phyloP scores from a whole-genome alignment of 1,284 basidiomycete species.

The Marasmius oreades region DNA sequence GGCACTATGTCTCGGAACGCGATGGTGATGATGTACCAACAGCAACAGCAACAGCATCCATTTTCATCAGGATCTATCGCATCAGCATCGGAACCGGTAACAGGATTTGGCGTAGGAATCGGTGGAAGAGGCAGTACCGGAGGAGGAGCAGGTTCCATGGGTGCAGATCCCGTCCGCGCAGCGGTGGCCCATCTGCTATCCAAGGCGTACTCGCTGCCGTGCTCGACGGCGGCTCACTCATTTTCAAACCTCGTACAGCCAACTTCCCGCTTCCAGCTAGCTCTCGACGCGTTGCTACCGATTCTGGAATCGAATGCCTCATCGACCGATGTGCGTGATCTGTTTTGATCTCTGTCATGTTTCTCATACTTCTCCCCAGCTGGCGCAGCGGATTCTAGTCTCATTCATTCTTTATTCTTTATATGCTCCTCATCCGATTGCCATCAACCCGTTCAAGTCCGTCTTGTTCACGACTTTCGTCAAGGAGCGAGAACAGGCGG shows the following conservation, averaged over 20 bases:
- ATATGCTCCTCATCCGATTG: slow-evolving; percentile 71
- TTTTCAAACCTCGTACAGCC: slow-evolving; percentile 71
- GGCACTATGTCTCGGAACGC: not conserved
- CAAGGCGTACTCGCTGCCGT: slow-evolving; percentile 61
- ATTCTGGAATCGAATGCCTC: slow-evolving; percentile 50
- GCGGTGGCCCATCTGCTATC: slow-evolving; percentile 62
- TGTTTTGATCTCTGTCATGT: not conserved
- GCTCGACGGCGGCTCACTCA: slow-evolving; percentile 68
- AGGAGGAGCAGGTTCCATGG: too few relatives aligned
- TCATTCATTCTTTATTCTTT: slow-evolving; percentile 73
- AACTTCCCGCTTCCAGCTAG: slow-evolving; percentile 69
- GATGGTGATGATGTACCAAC: slow-evolving; percentile 3
- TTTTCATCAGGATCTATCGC: not conserved
- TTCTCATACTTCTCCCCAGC: slow-evolving; percentile 32
- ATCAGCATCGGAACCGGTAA: not conserved
- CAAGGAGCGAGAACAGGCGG: slow-evolving; percentile 59
- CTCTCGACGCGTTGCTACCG: slow-evolving; percentile 72
- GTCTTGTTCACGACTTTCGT: slow-evolving; percentile 61
- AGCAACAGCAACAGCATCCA: not conserved
- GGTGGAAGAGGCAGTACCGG: too few relatives aligned
- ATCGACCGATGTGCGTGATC: slow-evolving; percentile 43
- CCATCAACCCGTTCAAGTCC: slow-evolving; percentile 74
- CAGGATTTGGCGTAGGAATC: not conserved
- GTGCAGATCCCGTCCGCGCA: slow-evolving; percentile 20
- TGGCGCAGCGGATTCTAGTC: slow-evolving; percentile 67